These are phyloP conservation scores for Dacryopinax primogenitus DNA, from an alignment of 768 basidiomycete species.

Conservation along the genomic window DNA sequence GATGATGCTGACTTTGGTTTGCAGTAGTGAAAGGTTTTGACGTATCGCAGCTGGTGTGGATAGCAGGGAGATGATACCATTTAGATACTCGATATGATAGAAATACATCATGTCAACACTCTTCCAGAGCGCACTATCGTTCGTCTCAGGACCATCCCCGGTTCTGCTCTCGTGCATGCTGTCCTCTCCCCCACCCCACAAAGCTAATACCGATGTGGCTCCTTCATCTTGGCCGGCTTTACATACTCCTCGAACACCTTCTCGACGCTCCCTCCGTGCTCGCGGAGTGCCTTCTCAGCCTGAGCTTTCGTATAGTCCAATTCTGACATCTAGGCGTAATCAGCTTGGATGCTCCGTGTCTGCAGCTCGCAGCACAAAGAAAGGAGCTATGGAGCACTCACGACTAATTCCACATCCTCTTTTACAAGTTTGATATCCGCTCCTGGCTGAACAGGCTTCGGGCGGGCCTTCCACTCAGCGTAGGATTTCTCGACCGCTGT, in stretches of 20 bases:
- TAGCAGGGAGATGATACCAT: neutral
- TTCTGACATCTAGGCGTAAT: neutral
- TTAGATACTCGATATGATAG: neutral
- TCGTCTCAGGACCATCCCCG: too few relatives aligned
- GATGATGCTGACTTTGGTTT: neutral
- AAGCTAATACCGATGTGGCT: neutral
- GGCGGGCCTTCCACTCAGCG: slow-evolving; percentile 1
- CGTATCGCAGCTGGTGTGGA: neutral
- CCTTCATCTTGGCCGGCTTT: neutral
- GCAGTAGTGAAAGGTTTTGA: neutral
- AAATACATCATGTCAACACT: neutral
- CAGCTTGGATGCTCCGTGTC: neutral
- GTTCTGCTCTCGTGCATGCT: neutral
- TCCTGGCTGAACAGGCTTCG: neutral
- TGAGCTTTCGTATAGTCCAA: neutral
- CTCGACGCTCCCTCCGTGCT: neutral
- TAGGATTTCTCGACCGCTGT: neutral
- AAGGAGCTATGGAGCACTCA: neutral
- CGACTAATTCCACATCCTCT: slow-evolving; percentile 1
- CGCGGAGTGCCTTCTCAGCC: neutral
- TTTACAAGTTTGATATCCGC: neutral
- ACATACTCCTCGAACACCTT: neutral
- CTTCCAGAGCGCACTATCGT: too few relatives aligned
- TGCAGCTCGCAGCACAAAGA: neutral
- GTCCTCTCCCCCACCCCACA: neutral